Base-by-base conservation (phyloP, 371 early-diverging fungal species). In the Apophysomyces ossiformis region DNA sequence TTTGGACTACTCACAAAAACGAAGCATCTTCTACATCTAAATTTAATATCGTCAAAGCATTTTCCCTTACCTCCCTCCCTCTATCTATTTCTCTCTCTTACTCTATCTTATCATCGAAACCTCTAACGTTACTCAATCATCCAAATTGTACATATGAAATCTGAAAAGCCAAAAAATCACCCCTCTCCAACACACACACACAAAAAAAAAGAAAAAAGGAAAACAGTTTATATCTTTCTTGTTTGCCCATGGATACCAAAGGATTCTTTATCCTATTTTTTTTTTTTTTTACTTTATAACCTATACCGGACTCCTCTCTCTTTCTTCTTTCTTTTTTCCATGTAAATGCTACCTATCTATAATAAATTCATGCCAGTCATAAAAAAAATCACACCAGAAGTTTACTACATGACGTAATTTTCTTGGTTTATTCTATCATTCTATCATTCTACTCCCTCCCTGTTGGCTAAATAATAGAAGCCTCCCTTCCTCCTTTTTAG, bases 21-120 rank as follows among this genome's bases (percentile, higher is more conserved):
- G 60, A 35, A 37, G 32, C 41, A 58, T 63, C 12, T 65, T 61
- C 37, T 61, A 65, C 35, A 65, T 69, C 13, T 69, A 66, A 59
- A 59, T 62, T 35, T 61, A 69, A 61, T 60, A 61, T 47, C 21
- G 56, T 3, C 47, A 63, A 37, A 35, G 61, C 15, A 15, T 35
- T 35, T 26, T 26, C 32, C 32, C 32, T 26, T 26, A 26, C 32
- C 32, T 26, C 3, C 3, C 32, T 26, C 32, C 32, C 32, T 26
- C 32, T 26, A 26, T 26, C 32, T 26, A 26, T 26, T 26, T 37
- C 26, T 37, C 39, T n/a, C 60, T 37, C 18, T 39, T 41, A 18
- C 12, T 18, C 15, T 7, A 59, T 8, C 8, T 8, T 11, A 38
- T 0, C 54, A 50, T 18, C 54, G 9, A 50, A 47, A 9, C 4